Evolutionary conservation across 2,329 filamentous ascomycete genomes (phyloP), one percentile per base, ranked within the genome.

Genomic region (Clonostachys sp.): DNA sequence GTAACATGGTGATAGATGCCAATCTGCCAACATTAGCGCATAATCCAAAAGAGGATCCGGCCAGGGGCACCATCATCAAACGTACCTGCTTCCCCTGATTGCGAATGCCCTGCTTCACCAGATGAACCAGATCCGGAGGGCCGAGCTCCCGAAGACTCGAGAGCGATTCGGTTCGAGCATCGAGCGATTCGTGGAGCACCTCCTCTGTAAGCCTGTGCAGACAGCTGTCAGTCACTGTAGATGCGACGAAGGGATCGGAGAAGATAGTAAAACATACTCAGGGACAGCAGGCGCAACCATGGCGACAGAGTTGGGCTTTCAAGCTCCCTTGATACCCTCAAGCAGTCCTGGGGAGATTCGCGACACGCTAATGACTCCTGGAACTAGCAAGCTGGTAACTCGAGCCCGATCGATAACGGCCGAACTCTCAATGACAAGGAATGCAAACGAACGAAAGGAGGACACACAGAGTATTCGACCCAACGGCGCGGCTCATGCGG

Each of bases 1-100:
- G 91, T 96, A 57, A 96, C 91, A 83, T 99, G 94, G 67, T 99
- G 94, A 65, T 99, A 99, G 48, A 96, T 86, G 50, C 94, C 94
- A 51, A 84, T 85, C 88, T 96, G 44, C 5, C 45, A 34, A 38
- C 14, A 46, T 63, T 48, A 62, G 55, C 10, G 13, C 44, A 40
- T 35, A 12, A n/a, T 34, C 41, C 5, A 17, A 17, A 40, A 35
- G 18, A 41, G 38, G 20, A 18, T 34, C 40, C 42, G 34, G 30
- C 30, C 2, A 20, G 20, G n/a, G 51, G 42, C 45, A 35, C 51
- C 50, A 53, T 48, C 50, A 42, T 45, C 38, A 24, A 34, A 47
- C 58, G 36, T 63, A 80, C 77, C 62, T 78, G 80, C 61, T 80
- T 83, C 44, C 68, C 73, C 34, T 75, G 67, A 57, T 78, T 83